These are phyloP conservation scores for Aurantiochytrium sp. DNA, from an alignment of 108 stramenopile species.

Conservation along the genomic window DNA sequence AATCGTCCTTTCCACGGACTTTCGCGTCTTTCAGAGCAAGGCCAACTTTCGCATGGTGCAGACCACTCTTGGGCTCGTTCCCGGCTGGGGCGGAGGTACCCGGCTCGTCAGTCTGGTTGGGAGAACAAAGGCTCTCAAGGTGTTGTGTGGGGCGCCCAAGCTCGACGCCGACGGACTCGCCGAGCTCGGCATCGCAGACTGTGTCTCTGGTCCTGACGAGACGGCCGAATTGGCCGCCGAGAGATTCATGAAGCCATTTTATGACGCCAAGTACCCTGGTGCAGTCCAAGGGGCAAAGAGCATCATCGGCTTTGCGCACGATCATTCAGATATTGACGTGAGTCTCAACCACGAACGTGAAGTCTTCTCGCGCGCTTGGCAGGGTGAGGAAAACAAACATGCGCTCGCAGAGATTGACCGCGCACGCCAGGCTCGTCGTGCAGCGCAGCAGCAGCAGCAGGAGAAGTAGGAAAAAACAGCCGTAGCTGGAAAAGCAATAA, in stretches of 20 bases:
- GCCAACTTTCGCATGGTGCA: conserved; percentile 10
- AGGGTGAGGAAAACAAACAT: background rate
- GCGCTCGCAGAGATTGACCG: background rate
- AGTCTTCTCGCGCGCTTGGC: background rate
- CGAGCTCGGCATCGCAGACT: background rate
- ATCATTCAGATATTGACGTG: background rate
- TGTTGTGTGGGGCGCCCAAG: background rate
- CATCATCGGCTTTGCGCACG: background rate
- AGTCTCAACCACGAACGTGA: background rate
- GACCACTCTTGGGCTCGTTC: background rate
- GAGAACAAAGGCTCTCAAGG: background rate
- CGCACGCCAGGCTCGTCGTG: background rate
- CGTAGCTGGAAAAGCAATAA: background rate
- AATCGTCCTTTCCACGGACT: background rate
- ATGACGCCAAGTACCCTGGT: background rate
- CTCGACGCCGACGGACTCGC: background rate
- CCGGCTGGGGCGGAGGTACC: conserved; percentile 1
- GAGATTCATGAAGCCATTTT: background rate
- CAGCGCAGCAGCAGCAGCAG: background rate
- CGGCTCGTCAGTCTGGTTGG: background rate
- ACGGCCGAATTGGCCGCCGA: background rate
- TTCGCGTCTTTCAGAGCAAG: background rate
- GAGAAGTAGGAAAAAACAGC: background rate
- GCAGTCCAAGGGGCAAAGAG: background rate
- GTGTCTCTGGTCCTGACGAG: background rate